phyloP scores from a whole-genome alignment of 78 protist species.

The Dictyostelium capitatum region DNA sequence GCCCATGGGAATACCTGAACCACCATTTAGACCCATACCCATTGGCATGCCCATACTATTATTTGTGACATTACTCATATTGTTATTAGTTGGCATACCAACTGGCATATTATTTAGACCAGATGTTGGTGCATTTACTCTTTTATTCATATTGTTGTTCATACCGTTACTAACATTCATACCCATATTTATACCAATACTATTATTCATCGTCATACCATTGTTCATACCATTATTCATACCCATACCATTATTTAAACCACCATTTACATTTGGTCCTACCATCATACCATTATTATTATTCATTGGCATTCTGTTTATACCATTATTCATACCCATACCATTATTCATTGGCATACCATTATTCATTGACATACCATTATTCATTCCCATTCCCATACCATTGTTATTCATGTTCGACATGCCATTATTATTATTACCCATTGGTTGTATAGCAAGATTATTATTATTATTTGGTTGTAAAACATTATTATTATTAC shows the following conservation, averaged over 20 bases:
- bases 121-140: neutral
- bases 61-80: no score
- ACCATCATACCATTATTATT: neutral
- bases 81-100: neutral
- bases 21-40: neutral
- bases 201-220: constrained; percentile 17
- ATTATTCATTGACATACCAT: neutral
- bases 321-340: constrained; percentile 12
- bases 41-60: neutral
- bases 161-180: no score
- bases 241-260: neutral
- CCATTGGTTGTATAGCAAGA: neutral
- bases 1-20: neutral
- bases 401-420: neutral
- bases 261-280: no score
- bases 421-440: neutral
- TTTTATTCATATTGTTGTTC: no score
- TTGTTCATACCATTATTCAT: constrained; percentile 17
- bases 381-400: neutral
- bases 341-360: neutral
- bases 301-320: neutral
- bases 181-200: neutral
- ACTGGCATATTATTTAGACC: neutral
- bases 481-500: neutral
- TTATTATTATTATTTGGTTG: neutral